Conservation (phyloP, 83 land plant genomes). For the Picea mariana region DNA sequence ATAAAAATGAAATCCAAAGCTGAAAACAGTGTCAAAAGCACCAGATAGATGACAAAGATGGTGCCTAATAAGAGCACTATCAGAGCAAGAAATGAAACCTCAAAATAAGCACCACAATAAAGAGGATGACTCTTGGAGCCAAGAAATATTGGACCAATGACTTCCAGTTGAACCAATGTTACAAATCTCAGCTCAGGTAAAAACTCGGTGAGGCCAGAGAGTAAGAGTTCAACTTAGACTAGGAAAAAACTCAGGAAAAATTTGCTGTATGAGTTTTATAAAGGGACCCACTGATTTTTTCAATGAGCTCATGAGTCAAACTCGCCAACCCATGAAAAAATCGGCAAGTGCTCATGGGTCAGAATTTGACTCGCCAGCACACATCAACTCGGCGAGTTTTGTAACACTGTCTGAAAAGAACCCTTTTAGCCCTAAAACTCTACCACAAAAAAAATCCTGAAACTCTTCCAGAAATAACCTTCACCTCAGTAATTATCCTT, state of each 20-base stretch:
- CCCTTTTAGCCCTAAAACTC: not conserved
- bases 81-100: not conserved
- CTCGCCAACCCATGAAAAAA: too few species aligned
- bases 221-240: too few species aligned
- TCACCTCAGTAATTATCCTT: not conserved
- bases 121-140: not conserved
- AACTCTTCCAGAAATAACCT: not conserved
- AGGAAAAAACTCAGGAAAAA: too few species aligned
- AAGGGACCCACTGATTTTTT: too few species aligned
- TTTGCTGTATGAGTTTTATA: too few species aligned
- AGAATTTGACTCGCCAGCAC: too few species aligned
- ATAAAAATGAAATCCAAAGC: not conserved
- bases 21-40: not conserved
- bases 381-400: not conserved
- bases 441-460: conserved; percentile 1
- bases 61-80: not conserved
- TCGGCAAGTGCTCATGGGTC: too few species aligned
- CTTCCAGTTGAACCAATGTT: not conserved
- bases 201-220: too few species aligned
- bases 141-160: not conserved
- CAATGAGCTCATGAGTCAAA: too few species aligned
- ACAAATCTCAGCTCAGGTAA: not conserved
- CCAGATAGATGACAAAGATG: not conserved
- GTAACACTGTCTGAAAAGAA: not conserved
- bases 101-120: not conserved